Evolutionary conservation across 1,284 basidiomycete genomes (phyloP).

Genomic region (Golubevia pallescens): DNA sequence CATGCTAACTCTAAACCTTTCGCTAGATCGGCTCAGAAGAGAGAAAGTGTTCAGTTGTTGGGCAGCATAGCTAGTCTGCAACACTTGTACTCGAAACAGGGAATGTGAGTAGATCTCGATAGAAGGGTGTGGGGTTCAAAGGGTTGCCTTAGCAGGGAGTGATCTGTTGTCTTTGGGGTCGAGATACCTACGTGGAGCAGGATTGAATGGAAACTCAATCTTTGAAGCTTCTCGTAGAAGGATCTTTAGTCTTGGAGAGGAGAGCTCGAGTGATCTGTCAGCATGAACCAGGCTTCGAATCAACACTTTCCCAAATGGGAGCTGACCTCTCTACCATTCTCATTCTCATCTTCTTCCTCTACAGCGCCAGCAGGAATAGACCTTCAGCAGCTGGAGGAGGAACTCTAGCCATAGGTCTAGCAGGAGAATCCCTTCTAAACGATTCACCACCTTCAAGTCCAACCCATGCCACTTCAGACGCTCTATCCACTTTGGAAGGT

Average conservation of each 20-base stretch:
- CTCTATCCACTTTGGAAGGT: not conserved
- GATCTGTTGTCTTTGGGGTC: no score
- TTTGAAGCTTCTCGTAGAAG: no score
- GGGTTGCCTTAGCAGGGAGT: no score
- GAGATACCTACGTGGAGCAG: no score
- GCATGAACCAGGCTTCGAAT: no score
- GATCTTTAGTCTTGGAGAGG: no score
- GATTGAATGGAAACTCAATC: no score
- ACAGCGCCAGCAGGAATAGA: conserved; percentile 24
- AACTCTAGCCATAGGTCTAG: conserved; percentile 35
- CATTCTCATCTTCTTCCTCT: not conserved
- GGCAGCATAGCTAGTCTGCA: conserved; percentile 48
- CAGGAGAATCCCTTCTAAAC: conserved; percentile 19
- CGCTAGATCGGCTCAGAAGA: conserved; percentile 39
- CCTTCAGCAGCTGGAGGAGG: conserved; percentile 23
- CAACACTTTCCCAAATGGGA: no score
- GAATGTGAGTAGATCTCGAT: no score
- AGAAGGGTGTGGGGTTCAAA: no score
- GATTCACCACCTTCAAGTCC: conserved; percentile 2
- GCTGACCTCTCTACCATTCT: no score
- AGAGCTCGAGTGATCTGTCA: no score
- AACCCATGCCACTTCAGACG: not conserved
- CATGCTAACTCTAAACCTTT: conserved; percentile 36
- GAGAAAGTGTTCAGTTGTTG: conserved; percentile 35
- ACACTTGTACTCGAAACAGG: conserved; percentile 42